Conservation (phyloP, 345 rosid genomes). For the Noccaea caerulescens region DNA sequence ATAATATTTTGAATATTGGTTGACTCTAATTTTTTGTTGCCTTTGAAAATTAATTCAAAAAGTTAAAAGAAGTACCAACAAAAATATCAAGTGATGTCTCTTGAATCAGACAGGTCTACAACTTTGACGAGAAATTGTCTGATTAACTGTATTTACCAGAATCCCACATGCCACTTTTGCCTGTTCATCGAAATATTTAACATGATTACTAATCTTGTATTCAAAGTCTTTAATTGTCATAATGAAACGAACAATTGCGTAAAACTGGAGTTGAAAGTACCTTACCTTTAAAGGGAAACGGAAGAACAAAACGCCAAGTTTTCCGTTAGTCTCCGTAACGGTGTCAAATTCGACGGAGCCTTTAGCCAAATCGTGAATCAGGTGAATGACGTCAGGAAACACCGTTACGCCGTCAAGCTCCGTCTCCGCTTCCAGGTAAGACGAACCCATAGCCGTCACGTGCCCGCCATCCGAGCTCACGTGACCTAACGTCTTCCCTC, state of each 20-base stretch:
- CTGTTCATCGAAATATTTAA: slow-evolving; percentile 17
- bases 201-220: too few species aligned
- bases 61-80: too few species aligned
- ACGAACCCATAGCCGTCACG: slow-evolving; percentile 65
- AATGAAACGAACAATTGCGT: slow-evolving; percentile 26
- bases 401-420: slow-evolving; percentile 62
- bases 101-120: slow-evolving; percentile 39
- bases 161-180: slow-evolving; percentile 46
- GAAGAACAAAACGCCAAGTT: slow-evolving; percentile 59
- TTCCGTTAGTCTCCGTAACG: slow-evolving; percentile 62
- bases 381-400: slow-evolving; percentile 56
- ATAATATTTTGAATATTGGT: not conserved
- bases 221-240: not conserved
- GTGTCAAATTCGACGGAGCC: slow-evolving; percentile 59
- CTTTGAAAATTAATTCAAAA: not conserved
- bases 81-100: slow-evolving; percentile 2
- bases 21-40: not conserved
- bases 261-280: slow-evolving; percentile 24
- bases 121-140: slow-evolving; percentile 47
- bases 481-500: slow-evolving; percentile 77
- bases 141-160: slow-evolving; percentile 38
- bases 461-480: slow-evolving; percentile 61
- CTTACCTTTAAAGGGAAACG: slow-evolving; percentile 71
- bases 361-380: slow-evolving; percentile 60
- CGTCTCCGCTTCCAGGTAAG: slow-evolving; percentile 68